A percentile compares a stretch with the other conserved stretches of the same genome.
These are phyloP conservation scores for Amphirosellinia nigrospora DNA, from an alignment of 495 filamentous ascomycete species.

Conservation along the genomic window DNA sequence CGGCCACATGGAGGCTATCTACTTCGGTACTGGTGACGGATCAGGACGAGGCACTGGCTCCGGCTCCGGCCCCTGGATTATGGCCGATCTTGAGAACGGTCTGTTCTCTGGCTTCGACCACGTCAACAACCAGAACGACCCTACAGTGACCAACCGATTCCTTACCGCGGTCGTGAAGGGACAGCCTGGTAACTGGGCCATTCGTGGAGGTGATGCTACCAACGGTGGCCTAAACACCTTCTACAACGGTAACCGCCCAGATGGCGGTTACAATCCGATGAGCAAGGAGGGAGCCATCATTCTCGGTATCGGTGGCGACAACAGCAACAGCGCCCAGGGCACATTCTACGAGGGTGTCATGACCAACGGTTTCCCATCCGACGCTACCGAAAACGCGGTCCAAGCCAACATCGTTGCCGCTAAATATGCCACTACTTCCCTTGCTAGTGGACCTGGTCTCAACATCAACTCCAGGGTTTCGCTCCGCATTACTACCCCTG, in stretches of 20 bases:
- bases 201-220: slow-evolving; percentile 58
- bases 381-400: slow-evolving; percentile 59
- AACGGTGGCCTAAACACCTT: slow-evolving; percentile 60
- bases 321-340: slow-evolving; percentile 60
- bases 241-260: slow-evolving; percentile 58
- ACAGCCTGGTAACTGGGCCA: slow-evolving; percentile 55
- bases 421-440: slow-evolving; percentile 52
- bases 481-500: slow-evolving; percentile 54
- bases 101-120: slow-evolving; percentile 58
- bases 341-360: slow-evolving; percentile 68
- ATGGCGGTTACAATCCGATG: slow-evolving; percentile 62
- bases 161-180: slow-evolving; percentile 60
- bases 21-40: slow-evolving; percentile 52
- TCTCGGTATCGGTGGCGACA: slow-evolving; percentile 56
- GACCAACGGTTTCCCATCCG: slow-evolving; percentile 63
- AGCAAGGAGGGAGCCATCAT: slow-evolving; percentile 64
- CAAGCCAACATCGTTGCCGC: slow-evolving; percentile 64
- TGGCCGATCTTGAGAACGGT: slow-evolving; percentile 66
- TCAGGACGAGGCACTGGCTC: slow-evolving; percentile 57
- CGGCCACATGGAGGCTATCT: slow-evolving; percentile 67
- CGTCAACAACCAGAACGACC: slow-evolving; percentile 49
- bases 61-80: slow-evolving; percentile 63
- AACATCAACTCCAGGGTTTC: slow-evolving; percentile 57
- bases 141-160: slow-evolving; percentile 57
- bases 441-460: slow-evolving; percentile 54